A percentile compares a stretch with the other conserved stretches of the same genome.
These are phyloP conservation scores for Crithidia brevicula DNA, from an alignment of 208 protist genomes.

Conservation along the genomic window DNA sequence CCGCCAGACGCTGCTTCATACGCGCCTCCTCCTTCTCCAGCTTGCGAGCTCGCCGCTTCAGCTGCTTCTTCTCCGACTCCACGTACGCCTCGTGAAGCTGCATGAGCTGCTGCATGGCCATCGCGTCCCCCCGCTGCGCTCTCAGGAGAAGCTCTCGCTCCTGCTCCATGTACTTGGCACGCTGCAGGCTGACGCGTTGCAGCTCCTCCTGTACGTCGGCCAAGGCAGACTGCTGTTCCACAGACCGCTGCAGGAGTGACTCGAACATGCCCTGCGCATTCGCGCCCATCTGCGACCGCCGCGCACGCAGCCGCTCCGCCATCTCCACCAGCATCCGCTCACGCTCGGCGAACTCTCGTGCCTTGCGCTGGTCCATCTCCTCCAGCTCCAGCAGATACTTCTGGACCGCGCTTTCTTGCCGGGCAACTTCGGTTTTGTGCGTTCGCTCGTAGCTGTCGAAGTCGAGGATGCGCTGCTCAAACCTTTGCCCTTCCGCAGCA, in stretches of 20 bases:
- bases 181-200: slow-evolving; percentile 39
- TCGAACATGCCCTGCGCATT: slow-evolving; percentile 32
- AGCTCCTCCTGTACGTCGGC: slow-evolving; percentile 34
- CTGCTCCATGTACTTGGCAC: slow-evolving; percentile 33
- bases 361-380: slow-evolving; percentile 50
- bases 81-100: slow-evolving; percentile 29
- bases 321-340: slow-evolving; percentile 49
- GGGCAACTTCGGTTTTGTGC: slow-evolving; percentile 28
- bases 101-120: slow-evolving; percentile 21
- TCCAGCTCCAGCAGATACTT: slow-evolving; percentile 59
- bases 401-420: slow-evolving; percentile 55
- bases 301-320: slow-evolving; percentile 33
- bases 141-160: slow-evolving; percentile 17
- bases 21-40: slow-evolving; percentile 42
- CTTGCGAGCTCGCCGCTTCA: slow-evolving; percentile 34
- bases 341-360: slow-evolving; percentile 36
- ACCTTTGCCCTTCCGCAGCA: slow-evolving; percentile 35
- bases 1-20: slow-evolving; percentile 42
- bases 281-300: slow-evolving; percentile 20
- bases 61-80: slow-evolving; percentile 34
- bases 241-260: slow-evolving; percentile 37
- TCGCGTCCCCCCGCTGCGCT: slow-evolving; percentile 17
- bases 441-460: slow-evolving; percentile 41
- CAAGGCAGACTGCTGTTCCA: slow-evolving; percentile 42
- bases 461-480: slow-evolving; percentile 44